Evolutionary conservation across 192 early-diverging fungal genomes (phyloP), one percentile per base, ranked within the genome.

Genomic region (Podila verticillata): DNA sequence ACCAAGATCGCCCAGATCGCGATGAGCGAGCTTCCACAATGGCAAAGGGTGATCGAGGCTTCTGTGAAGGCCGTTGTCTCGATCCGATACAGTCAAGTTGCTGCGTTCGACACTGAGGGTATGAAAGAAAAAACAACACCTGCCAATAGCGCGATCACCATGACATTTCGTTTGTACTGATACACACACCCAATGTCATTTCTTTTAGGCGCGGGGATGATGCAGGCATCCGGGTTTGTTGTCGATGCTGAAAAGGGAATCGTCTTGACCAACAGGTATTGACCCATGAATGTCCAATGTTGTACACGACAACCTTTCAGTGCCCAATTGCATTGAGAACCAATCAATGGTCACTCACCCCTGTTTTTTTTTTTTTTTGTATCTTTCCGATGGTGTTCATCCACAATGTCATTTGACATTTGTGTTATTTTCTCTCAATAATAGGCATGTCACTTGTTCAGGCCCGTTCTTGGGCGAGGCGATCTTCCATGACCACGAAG

Each of bases 151-250:
- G 32, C 6, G 32, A 36, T 36, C 35, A 36, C 35, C 35, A 36
- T 6, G 35, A 9, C 35, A 8, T 36, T 5, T 34, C 6, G 2
- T 34, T 34, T 36, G 2, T 8, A 1, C 35, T 36, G 35, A 36
- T 3, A 5, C 6, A 28, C 54, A 48, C 34, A 44, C 15, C 20
- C 39, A 19, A 24, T 29, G 26, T 0, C 66, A 20, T 12, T 82
- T 9, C 47, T 34, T 36, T 24, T 70, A 88, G 87, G 85, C 29
- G 80, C 87, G n/a, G 90, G 89, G 32, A 91, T 87, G 9, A 91
- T 88, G 68, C 91, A 95, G 71, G 94, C 94, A n/a, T 89, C 94
- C 39, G 94, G 94, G 17, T 95, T 95, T 84, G 91, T 95, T 57
- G 92, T 95, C 10, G 94, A 95, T 74, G 88, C 88, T n/a, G 77